Evolutionary conservation across 1,284 basidiomycete species (phyloP).

Genomic region (Leccinum cinnamomeum): DNA sequence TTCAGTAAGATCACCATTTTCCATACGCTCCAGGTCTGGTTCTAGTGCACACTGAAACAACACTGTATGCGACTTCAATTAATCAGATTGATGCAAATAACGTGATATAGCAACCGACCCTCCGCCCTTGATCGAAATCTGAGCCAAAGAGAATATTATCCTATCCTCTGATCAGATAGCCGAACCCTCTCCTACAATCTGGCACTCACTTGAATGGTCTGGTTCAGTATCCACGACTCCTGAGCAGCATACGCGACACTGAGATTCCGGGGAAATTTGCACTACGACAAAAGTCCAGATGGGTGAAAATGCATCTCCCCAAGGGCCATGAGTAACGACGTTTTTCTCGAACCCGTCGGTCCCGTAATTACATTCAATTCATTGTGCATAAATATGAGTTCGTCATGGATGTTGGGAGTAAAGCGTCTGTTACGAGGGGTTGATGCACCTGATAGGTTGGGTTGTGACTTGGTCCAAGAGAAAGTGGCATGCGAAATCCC

Average conservation of each 20-base stretch:
- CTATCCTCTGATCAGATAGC: not conserved
- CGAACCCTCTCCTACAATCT: slow-evolving; percentile 27
- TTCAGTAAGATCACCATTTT: slow-evolving; percentile 51
- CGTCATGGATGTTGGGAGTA: slow-evolving; percentile 47
- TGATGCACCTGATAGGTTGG: slow-evolving; percentile 11
- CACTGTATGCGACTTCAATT: slow-evolving; percentile 35
- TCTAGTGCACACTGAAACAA: slow-evolving; percentile 57
- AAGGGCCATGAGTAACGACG: slow-evolving; percentile 54
- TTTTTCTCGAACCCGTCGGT: slow-evolving; percentile 56
- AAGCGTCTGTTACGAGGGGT: slow-evolving; percentile 38
- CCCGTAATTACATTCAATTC: slow-evolving; percentile 66
- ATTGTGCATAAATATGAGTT: slow-evolving; percentile 57
- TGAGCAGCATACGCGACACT: slow-evolving; percentile 66
- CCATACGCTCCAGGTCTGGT: slow-evolving; percentile 56
- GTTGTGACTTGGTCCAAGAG: slow-evolving; percentile 29
- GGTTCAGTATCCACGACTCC: slow-evolving; percentile 62
- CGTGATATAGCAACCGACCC: not conserved
- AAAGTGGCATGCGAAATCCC: slow-evolving; percentile 38
- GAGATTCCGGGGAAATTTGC: slow-evolving; percentile 51
- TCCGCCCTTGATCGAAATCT: not conserved
- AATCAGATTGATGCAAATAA: not conserved
- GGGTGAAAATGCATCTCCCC: slow-evolving; percentile 34
- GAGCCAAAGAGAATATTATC: slow-evolving; percentile 13
- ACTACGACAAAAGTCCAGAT: slow-evolving; percentile 39
- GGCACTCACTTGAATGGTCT: slow-evolving; percentile 41